A percentile compares a stretch with the other conserved stretches of the same genome.
Evolutionary conservation across 768 basidiomycete species (phyloP).

Genomic region (Tricholoma matsutake): DNA sequence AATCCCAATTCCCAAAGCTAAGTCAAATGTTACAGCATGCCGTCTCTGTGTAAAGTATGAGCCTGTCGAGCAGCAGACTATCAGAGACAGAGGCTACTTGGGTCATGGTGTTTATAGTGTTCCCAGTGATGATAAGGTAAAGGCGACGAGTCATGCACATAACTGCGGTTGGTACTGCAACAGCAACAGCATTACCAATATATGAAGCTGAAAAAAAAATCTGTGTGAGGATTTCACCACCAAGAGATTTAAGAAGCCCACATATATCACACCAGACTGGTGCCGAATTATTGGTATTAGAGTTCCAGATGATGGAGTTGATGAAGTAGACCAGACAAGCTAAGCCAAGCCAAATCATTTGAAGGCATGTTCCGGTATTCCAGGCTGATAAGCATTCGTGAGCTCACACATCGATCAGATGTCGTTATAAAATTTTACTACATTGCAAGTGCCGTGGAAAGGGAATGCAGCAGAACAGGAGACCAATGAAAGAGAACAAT

Average conservation of each 20-base stretch:
- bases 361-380: conserved; percentile 66
- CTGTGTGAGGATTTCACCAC: not conserved
- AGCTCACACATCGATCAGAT: not conserved
- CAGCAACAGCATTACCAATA: not conserved
- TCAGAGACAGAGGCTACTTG: not conserved
- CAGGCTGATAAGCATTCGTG: conserved; percentile 22
- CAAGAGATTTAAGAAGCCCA: conserved; percentile 19
- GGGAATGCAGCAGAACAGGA: conserved; percentile 36
- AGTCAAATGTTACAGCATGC: not conserved
- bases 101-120: not conserved
- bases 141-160: not conserved
- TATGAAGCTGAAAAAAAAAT: not conserved
- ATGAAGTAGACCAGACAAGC: conserved; percentile 56
- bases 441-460: conserved; percentile 44
- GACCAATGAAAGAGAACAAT: conserved; percentile 27
- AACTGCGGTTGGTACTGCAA: not conserved
- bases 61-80: not conserved
- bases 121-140: not conserved
- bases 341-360: conserved; percentile 63
- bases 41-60: not conserved
- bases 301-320: conserved; percentile 69
- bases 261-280: conserved; percentile 66
- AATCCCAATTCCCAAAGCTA: not conserved
- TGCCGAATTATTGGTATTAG: conserved; percentile 48
- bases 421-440: not conserved